Base-by-base conservation (phyloP, 2,329 filamentous ascomycete genomes). In the Epichloe bromicola region DNA sequence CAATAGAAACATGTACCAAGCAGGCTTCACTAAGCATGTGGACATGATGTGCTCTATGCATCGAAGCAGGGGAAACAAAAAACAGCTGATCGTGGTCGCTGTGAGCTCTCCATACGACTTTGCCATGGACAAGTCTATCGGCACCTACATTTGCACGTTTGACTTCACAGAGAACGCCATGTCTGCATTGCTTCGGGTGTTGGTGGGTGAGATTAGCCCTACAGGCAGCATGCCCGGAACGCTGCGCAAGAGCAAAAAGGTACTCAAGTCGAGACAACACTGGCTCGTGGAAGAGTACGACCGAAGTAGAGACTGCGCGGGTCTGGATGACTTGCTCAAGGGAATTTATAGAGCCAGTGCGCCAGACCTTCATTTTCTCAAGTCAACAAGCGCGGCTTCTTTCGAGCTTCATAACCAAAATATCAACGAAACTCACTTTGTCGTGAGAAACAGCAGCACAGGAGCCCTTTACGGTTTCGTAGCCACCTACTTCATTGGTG, bases 51-150 rank as follows among this genome's bases (percentile, higher is more conserved):
- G 90, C 68, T 88, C 86, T 20, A 85, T 89, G 79, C 76, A 88
- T 52, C 80, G 82, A 6, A 81, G 83, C 6, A 79, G 78, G 14
- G 86, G 86, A 2, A 86, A 89, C 62, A 87, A 93, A 65, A 96
- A 95, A 67, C 87, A 90, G 1, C 70, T 96, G 38, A 83, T 96
- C 23, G 91, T 96, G 3, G 85, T 96, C 7, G 86, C 91, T 1
- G 90, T 95, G 58, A 95, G 89, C 67, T 96, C 90, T 1, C 91
- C 91, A 0, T 97, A 96, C 65, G 91, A 97, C 65, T 97, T 97
- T 64, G 89, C 88, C 43, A 89, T 91, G 78, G 91, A 97, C 61
- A 85, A 85, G 56, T 82, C 82, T 1, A 91, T 97, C 40, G 86
- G 87, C 5, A 95, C 90, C 1, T 96, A 96, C 60, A 78, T 97